A percentile compares a stretch with the other conserved stretches of the same genome.
These are phyloP conservation scores for Kuraishia molischiana DNA, from an alignment of 805 yeast species.

Conservation along the genomic window DNA sequence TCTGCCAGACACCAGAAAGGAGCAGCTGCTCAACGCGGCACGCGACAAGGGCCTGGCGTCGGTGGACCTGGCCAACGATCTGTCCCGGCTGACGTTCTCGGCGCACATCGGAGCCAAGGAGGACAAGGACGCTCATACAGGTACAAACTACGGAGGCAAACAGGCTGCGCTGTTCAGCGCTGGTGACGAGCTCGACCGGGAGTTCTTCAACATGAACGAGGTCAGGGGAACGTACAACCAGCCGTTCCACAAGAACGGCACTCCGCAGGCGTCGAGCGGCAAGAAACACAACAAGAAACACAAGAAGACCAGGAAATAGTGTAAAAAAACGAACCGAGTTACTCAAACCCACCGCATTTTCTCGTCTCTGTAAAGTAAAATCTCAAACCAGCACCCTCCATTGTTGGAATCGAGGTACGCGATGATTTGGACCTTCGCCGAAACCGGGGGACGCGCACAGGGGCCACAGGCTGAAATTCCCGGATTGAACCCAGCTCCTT, in stretches of 20 bases:
- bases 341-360: no score
- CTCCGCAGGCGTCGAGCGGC: slow-evolving; percentile 47
- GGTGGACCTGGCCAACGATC: slow-evolving; percentile 60
- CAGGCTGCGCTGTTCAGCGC: slow-evolving; percentile 73
- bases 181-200: slow-evolving; percentile 76
- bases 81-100: slow-evolving; percentile 67
- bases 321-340: no score
- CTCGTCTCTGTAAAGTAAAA: no score
- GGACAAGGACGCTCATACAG: slow-evolving; percentile 33
- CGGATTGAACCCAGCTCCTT: no score
- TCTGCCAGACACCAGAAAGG: slow-evolving; percentile 64
- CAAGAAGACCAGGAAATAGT: slow-evolving; percentile 8
- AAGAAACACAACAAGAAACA: slow-evolving; percentile 63
- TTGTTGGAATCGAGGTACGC: no score
- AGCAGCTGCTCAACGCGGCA: slow-evolving; percentile 61
- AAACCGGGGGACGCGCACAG: no score
- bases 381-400: no score
- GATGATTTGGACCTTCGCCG: no score
- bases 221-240: slow-evolving; percentile 53
- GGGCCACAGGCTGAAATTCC: no score
- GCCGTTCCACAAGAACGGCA: slow-evolving; percentile 60
- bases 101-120: slow-evolving; percentile 55
- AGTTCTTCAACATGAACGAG: slow-evolving; percentile 65
- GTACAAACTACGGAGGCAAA: slow-evolving; percentile 64
- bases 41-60: slow-evolving; percentile 44